These are phyloP conservation scores for Eutrema heterophyllum DNA, from an alignment of 345 rosid genomes.

Conservation along the genomic window DNA sequence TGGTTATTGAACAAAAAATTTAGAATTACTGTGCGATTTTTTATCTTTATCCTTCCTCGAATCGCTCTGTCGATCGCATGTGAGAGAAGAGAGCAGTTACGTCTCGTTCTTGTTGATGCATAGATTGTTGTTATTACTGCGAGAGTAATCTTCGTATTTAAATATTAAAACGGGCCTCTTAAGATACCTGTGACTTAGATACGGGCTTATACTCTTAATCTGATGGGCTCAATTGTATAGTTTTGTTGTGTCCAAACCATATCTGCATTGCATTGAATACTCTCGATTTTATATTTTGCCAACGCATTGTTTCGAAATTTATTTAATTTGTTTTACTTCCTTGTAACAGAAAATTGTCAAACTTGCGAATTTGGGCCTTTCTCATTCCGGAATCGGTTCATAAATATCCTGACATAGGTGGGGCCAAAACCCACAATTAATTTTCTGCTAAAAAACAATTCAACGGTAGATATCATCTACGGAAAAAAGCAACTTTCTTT, in stretches of 20 bases:
- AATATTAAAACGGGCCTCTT: neutral
- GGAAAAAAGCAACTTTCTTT: conserved; percentile 4
- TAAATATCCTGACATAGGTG: conserved; percentile 17
- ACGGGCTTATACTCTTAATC: neutral
- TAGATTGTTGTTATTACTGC: neutral
- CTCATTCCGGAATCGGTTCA: neutral
- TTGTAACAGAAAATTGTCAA: neutral
- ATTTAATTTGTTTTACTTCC: neutral
- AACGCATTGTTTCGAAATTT: neutral
- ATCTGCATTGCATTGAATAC: neutral
- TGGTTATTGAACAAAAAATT: too few species aligned
- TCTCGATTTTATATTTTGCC: neutral
- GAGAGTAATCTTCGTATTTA: neutral
- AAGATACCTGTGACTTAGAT: neutral
- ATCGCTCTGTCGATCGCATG: too few species aligned
- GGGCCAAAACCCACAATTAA: conserved; percentile 2
- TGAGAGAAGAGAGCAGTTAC: too few species aligned
- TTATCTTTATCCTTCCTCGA: too few species aligned
- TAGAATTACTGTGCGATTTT: too few species aligned
- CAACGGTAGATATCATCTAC: conserved; percentile 7
- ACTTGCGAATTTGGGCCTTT: neutral
- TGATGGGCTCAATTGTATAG: neutral
- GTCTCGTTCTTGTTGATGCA: too few species aligned
- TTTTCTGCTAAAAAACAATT: neutral
- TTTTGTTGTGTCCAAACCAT: neutral